Conservation (phyloP, 2,329 filamentous ascomycete species). For the Ceratocystis smalleyi region DNA sequence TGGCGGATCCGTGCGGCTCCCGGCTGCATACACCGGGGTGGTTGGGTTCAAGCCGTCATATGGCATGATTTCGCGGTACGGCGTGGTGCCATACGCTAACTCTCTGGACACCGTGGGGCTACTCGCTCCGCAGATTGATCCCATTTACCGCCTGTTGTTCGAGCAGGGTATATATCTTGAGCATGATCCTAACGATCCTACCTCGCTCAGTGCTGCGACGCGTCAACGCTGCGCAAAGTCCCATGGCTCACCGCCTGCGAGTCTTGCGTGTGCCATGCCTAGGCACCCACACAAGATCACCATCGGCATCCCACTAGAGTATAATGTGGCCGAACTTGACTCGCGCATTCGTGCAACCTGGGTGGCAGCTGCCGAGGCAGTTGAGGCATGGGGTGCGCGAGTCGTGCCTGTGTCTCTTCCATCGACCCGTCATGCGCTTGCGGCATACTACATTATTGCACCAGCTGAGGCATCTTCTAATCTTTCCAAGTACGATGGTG, state of each 20-base stretch:
- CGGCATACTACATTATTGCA: constrained; percentile 89
- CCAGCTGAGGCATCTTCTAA: constrained; percentile 93
- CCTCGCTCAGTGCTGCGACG: constrained; percentile 44
- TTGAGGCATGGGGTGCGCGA: constrained; percentile 51
- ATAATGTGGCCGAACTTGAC: constrained; percentile 73
- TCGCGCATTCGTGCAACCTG: constrained; percentile 55
- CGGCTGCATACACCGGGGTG: constrained; percentile 70
- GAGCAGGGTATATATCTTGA: constrained; percentile 34
- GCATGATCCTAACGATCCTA: constrained; percentile 59
- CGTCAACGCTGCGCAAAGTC: constrained; percentile 33
- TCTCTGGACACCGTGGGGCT: constrained; percentile 83
- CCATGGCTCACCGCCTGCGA: constrained; percentile 28
- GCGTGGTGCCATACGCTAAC: constrained; percentile 83
- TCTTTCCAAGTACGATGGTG: constrained; percentile 87
- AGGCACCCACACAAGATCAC: constrained; percentile 25
- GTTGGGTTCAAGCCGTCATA: constrained; percentile 88
- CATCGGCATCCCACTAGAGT: constrained; percentile 54
- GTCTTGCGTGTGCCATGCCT: constrained; percentile 11
- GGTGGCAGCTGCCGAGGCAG: constrained; percentile 41
- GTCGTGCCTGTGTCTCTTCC: constrained; percentile 68
- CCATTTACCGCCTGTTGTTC: constrained; percentile 36
- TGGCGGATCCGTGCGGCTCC: constrained; percentile 72
- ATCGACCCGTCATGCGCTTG: constrained; percentile 68
- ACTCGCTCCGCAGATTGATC: constrained; percentile 40
- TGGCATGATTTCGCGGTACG: constrained; percentile 69